Base-by-base conservation (phyloP, 495 filamentous ascomycete genomes). In the Neurospora sp. region DNA sequence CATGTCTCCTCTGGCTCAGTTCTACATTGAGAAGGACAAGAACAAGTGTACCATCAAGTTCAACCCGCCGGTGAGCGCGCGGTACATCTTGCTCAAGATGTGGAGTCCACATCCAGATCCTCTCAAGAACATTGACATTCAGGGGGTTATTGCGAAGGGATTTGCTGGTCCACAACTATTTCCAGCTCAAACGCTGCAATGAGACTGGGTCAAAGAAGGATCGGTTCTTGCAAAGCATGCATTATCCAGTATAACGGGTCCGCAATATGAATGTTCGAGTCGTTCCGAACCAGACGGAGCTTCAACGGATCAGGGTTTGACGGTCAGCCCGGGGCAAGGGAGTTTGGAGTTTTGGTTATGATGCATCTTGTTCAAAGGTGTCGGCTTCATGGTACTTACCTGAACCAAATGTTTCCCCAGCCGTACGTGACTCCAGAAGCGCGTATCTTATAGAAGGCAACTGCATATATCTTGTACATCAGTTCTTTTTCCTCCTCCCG, bases 1-100 rank as follows among this genome's bases (percentile, higher is more conserved):
- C 20, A 86, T 94, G 83, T 86, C 85, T 71, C 92, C 92, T 3
- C 88, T 92, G 82, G 92, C 93, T 5, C 86, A 81, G 38, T 97
- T 96, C 82, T 91, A 90, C 78, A 96, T 96, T 72, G 88, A 90
- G 76, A 88, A 87, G 77, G 85, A 90, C 74, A 93, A 93, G 82
- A 93, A 89, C 82, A 94, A 90, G 81, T 93, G 93, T 78, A 94
- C 89, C 74, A 89, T 98, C 74, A 90, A 88, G 74, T 98, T 98
- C 79, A 91, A 97, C 75, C 94, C 95, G 59, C 90, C 93, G 39
- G 88, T 96, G 82, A 96, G 89, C 40, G 94, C 90, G 14, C 86
- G 91, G 45, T 95, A 89, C 78, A 90, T 97, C 71, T 78, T 97
- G 47, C 83, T 97, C 74, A 96, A 96, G 83, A 86, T 96, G 76